Percentiles rank a stretch among this genome's conserved stretches.
Evolutionary conservation across 108 stramenopile genomes (phyloP).

Genomic region (Mayamaea pseudoterrestris): DNA sequence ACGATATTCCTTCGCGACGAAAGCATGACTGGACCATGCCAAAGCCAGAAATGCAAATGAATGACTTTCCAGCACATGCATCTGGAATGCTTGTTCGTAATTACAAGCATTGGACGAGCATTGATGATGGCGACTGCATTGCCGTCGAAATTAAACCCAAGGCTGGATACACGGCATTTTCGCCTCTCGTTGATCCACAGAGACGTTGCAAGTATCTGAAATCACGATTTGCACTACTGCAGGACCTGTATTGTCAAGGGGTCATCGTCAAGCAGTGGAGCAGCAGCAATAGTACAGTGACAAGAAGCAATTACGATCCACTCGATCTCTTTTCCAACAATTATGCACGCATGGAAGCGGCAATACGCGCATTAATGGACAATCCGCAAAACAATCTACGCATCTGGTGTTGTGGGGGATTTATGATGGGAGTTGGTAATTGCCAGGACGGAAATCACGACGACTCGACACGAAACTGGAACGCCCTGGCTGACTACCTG

Average conservation of each 20-base stretch:
- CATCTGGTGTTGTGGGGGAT: slow-evolving; percentile 13
- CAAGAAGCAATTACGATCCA: slow-evolving; percentile 22
- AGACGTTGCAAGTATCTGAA: slow-evolving; percentile 39
- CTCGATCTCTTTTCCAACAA: slow-evolving; percentile 44
- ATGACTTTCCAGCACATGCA: slow-evolving; percentile 1
- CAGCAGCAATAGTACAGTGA: background rate
- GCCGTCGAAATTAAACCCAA: slow-evolving; percentile 65
- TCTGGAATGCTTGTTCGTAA: slow-evolving; percentile 22
- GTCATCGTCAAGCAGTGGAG: slow-evolving; percentile 15
- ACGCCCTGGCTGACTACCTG: background rate
- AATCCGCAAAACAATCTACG: slow-evolving; percentile 58
- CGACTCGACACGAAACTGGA: background rate
- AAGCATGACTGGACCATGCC: background rate
- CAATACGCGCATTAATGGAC: slow-evolving; percentile 23
- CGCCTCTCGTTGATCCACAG: slow-evolving; percentile 46
- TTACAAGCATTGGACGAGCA: slow-evolving; percentile 7
- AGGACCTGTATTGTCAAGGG: slow-evolving; percentile 31
- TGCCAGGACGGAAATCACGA: background rate
- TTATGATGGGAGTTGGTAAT: background rate
- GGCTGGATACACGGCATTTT: slow-evolving; percentile 51
- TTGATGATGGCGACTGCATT: slow-evolving; percentile 2
- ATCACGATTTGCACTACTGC: slow-evolving; percentile 35
- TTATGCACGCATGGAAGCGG: slow-evolving; percentile 12
- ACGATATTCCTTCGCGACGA: slow-evolving; percentile 10
- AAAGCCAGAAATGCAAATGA: background rate